Evolutionary conservation across 176 grass and related monocot species (phyloP).

Genomic region (Oryza longistaminata): DNA sequence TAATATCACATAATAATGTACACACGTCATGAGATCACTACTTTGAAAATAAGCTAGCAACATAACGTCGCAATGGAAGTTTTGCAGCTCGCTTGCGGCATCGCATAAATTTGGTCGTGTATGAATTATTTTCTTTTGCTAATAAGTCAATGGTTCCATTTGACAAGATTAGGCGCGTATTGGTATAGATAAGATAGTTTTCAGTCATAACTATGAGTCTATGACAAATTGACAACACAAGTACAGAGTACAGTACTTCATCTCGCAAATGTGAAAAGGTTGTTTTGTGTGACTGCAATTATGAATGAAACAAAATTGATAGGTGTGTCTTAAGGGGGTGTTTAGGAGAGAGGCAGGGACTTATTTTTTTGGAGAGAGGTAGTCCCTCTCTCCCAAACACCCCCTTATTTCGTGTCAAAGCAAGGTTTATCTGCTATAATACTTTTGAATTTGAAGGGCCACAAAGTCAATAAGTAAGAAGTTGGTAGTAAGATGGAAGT

Average conservation of each 20-base stretch:
- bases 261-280: neutral
- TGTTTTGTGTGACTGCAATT: neutral
- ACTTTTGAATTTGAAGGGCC: neutral
- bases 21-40: neutral
- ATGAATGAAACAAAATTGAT: conserved; percentile 1
- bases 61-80: neutral
- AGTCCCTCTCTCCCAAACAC: no score
- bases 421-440: neutral
- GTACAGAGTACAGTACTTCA: neutral
- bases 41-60: conserved; percentile 15
- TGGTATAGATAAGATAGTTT: neutral
- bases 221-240: no score
- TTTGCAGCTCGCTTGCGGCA: neutral
- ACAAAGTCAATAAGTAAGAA: neutral
- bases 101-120: neutral
- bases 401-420: neutral
- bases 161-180: neutral
- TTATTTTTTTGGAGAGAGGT: no score
- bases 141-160: conserved; percentile 7
- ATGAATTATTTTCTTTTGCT: neutral
- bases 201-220: neutral
- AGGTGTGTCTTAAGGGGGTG: no score
- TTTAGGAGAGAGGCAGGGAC: no score
- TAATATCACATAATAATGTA: conserved; percentile 3
- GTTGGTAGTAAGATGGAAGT: neutral